Conservation (phyloP, 306 rosid species). For the Dryas alaskensis region DNA sequence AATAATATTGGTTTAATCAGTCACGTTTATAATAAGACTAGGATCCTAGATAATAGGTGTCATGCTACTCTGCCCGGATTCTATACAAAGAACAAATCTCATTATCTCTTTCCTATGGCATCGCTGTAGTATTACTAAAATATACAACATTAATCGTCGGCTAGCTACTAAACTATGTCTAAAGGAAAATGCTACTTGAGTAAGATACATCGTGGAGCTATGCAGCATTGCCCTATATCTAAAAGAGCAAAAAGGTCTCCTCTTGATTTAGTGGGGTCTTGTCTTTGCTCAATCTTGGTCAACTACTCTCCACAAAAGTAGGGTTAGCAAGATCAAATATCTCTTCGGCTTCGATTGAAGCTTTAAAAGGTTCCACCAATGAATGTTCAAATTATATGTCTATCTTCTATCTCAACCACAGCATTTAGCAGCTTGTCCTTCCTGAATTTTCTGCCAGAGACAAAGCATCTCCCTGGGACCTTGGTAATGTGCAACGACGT, state of each 20-base stretch:
- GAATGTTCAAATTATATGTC: neutral
- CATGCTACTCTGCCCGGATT: neutral
- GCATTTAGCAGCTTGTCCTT: conserved; percentile 61
- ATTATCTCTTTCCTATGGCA: neutral
- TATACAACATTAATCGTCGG: no score
- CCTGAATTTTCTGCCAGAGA: conserved; percentile 90
- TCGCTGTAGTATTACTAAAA: no score
- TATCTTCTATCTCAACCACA: conserved; percentile 55
- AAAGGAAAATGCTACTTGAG: no score
- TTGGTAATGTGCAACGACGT: conserved; percentile 96
- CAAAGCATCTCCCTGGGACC: conserved; percentile 95
- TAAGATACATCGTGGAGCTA: no score
- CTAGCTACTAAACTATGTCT: no score
- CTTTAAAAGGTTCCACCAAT: neutral
- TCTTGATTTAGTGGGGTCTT: conserved; percentile 11
- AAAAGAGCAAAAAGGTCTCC: neutral
- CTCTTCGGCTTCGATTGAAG: conserved; percentile 13
- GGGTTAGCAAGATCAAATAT: conserved; percentile 16
- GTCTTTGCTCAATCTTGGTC: conserved; percentile 10
- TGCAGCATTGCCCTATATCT: no score
- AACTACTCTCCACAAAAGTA: conserved; percentile 9
- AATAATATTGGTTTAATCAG: no score
- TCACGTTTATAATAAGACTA: neutral
- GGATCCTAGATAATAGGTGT: neutral
- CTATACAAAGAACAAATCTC: conserved; percentile 15